A percentile compares a stretch with the other conserved stretches of the same genome.
Conservation (phyloP, 2,329 filamentous ascomycete species). For the Calonectria pseudoreteaudii region DNA sequence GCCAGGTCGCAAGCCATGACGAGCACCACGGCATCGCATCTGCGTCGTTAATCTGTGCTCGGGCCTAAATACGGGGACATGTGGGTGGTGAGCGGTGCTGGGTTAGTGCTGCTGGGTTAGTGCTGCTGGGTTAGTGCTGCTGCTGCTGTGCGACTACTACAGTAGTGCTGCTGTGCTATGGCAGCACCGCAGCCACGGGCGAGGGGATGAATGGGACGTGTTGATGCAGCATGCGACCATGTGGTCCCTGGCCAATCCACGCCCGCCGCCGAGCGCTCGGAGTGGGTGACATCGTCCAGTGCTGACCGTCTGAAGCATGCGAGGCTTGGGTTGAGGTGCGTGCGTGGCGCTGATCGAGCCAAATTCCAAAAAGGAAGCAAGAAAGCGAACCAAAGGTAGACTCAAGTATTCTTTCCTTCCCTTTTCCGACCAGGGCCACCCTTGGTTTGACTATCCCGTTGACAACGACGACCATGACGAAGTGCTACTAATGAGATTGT, state of each 20-base stretch:
- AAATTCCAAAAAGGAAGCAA: not conserved
- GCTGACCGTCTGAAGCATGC: not conserved
- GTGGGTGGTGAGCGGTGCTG: too few species aligned
- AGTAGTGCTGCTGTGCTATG: too few species aligned
- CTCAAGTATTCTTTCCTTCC: not conserved
- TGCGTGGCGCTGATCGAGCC: constrained; percentile 3
- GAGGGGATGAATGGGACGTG: not conserved
- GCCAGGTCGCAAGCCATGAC: constrained; percentile 1
- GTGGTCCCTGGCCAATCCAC: constrained; percentile 5
- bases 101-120: too few species aligned
- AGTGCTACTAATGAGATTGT: not conserved
- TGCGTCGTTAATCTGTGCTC: not conserved
- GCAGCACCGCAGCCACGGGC: not conserved
- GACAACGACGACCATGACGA: not conserved
- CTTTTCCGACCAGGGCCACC: too few species aligned
- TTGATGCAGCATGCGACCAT: constrained; percentile 6
- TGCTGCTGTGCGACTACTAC: not conserved
- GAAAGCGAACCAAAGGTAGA: not conserved
- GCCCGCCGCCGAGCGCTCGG: not conserved
- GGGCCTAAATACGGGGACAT: not conserved
- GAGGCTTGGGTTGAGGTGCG: constrained; percentile 1
- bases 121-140: not conserved
- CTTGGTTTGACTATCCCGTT: not conserved
- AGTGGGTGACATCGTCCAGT: constrained; percentile 4
- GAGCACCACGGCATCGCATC: constrained; percentile 4